These are phyloP conservation scores for Entomortierella lignicola DNA, from an alignment of 192 early-diverging fungal genomes.

Conservation along the genomic window DNA sequence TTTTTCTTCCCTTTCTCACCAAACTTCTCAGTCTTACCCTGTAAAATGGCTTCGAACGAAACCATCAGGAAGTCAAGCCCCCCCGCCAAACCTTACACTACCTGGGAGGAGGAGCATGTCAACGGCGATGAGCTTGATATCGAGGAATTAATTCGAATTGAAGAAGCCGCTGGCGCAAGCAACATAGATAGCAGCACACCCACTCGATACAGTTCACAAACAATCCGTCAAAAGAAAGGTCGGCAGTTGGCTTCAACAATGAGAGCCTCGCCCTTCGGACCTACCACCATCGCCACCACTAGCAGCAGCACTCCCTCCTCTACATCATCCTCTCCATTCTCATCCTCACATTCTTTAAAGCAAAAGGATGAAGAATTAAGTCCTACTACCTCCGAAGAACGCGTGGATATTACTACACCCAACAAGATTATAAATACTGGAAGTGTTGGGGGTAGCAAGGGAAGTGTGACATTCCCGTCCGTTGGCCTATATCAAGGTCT, in stretches of 20 bases:
- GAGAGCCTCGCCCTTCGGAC: neutral
- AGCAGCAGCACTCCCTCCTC: too few species aligned
- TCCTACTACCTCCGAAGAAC: neutral
- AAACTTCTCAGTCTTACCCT: neutral
- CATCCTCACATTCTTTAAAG: neutral
- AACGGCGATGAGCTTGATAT: constrained; percentile 10
- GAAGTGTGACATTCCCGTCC: constrained; percentile 12
- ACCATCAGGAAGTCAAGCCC: neutral
- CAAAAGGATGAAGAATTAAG: neutral
- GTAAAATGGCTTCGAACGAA: constrained; percentile 9
- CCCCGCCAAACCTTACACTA: constrained; percentile 17
- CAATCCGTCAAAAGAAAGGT: constrained; percentile 46
- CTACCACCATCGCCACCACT: neutral
- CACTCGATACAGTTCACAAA: constrained; percentile 17
- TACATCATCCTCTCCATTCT: neutral
- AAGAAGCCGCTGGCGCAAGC: constrained; percentile 3
- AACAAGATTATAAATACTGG: neutral
- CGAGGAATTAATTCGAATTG: constrained; percentile 28
- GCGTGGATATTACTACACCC: neutral
- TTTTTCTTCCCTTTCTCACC: neutral
- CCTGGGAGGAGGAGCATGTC: constrained; percentile 13
- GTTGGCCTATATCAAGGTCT: constrained; percentile 45
- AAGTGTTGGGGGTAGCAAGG: neutral
- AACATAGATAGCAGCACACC: constrained; percentile 5
- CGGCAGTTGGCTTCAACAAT: constrained; percentile 35